Evolutionary conservation across 1,139 yeast species (phyloP).

Genomic region (Diutina rugosa): DNA sequence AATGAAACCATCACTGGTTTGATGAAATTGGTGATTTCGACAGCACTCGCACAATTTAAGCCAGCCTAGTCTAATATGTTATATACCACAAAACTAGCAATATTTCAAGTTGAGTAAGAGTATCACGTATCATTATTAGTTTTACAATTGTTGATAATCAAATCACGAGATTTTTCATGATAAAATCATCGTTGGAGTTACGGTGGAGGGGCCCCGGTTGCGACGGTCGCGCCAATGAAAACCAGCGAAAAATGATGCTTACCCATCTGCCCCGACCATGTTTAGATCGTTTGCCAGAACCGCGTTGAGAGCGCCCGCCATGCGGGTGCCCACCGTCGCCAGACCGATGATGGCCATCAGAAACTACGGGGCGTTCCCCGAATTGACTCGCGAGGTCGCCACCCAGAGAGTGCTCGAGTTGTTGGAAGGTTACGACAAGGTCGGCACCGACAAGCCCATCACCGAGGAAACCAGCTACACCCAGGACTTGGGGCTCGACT

Average conservation of each 20-base stretch:
- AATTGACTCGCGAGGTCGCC: constrained; percentile 57
- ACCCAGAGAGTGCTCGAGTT: constrained; percentile 67
- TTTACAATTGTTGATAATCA: background rate
- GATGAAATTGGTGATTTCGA: too few species aligned
- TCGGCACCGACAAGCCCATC: constrained; percentile 34
- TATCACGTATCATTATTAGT: too few species aligned
- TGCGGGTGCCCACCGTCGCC: constrained; percentile 6
- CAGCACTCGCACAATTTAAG: too few species aligned
- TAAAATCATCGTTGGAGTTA: too few species aligned
- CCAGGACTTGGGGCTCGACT: constrained; percentile 74
- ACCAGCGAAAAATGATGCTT: constrained; percentile 4
- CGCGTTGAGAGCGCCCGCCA: constrained; percentile 13
- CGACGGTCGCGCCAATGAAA: background rate
- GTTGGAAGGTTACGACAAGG: constrained; percentile 71
- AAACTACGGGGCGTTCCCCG: constrained; percentile 50
- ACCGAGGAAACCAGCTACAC: constrained; percentile 49
- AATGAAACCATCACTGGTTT: too few species aligned
- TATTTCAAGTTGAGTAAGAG: too few species aligned
- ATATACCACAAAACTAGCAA: too few species aligned
- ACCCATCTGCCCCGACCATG: constrained; percentile 11
- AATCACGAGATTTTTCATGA: background rate
- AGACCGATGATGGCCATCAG: constrained; percentile 16
- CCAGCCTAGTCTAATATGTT: too few species aligned
- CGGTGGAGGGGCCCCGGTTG: too few species aligned
- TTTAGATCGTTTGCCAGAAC: constrained; percentile 18